Percentiles rank a stretch among this genome's conserved stretches.
Conservation (phyloP, 2,329 filamentous ascomycete genomes). For the Ophiostoma ulmi region DNA sequence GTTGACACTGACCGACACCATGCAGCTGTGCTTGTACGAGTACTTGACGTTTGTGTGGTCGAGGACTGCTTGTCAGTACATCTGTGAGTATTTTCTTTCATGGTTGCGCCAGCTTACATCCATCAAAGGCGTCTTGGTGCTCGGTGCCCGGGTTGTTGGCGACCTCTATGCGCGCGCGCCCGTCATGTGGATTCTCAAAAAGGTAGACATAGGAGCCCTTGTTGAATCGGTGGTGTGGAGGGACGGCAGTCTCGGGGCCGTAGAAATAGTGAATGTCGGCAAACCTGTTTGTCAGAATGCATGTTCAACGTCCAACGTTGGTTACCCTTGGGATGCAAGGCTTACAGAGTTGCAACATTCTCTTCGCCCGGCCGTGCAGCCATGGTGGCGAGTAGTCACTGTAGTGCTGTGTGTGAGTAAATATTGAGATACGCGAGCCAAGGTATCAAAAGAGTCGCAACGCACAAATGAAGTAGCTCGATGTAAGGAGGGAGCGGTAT, state of each 20-base stretch:
- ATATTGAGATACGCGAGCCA: background rate
- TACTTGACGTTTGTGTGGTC: conserved; percentile 62
- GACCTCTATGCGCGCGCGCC: conserved; percentile 66
- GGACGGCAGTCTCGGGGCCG: conserved; percentile 58
- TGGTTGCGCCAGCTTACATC: conserved; percentile 51
- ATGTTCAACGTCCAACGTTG: background rate
- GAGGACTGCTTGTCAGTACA: conserved; percentile 47
- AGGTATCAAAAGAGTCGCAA: background rate
- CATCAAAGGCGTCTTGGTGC: conserved; percentile 74
- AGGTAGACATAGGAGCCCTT: conserved; percentile 76
- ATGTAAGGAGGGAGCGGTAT: background rate
- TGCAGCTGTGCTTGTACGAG: conserved; percentile 67
- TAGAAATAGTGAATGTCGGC: conserved; percentile 78
- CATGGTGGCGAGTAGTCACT: conserved; percentile 32
- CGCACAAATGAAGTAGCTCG: background rate
- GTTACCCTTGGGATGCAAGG: conserved; percentile 18
- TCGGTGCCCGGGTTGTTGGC: conserved; percentile 69
- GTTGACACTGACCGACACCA: conserved; percentile 63
- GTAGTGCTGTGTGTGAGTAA: background rate
- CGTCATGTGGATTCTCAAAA: conserved; percentile 65
- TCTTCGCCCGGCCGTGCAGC: conserved; percentile 44
- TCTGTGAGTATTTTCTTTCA: background rate
- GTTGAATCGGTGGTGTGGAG: conserved; percentile 75
- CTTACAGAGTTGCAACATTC: conserved; percentile 45
- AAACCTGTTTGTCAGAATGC: conserved; percentile 48